These are phyloP conservation scores for Kluyveromyces lactis DNA, from an alignment of 805 yeast genomes.

Conservation along the genomic window DNA sequence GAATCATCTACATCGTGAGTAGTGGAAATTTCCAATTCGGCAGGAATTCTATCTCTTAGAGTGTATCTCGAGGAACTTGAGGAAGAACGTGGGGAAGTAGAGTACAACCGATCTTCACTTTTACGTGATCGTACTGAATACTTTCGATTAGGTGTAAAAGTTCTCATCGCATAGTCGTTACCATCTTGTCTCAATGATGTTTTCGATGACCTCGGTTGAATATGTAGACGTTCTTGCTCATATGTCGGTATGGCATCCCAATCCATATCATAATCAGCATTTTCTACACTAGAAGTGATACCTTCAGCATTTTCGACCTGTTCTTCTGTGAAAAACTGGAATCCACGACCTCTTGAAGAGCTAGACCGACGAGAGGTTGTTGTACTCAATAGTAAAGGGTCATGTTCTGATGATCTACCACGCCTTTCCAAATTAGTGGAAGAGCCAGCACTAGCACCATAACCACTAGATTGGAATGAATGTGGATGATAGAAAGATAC, in stretches of 20 bases:
- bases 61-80: slow-evolving; percentile 31
- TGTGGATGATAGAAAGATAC: slow-evolving; percentile 69
- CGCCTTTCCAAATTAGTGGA: slow-evolving; percentile 24
- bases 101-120: slow-evolving; percentile 6
- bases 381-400: slow-evolving; percentile 28
- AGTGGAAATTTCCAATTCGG: slow-evolving; percentile 27
- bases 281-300: slow-evolving; percentile 60
- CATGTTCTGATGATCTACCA: slow-evolving; percentile 24
- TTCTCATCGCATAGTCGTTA: slow-evolving; percentile 7
- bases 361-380: slow-evolving; percentile 21
- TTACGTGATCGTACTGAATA: slow-evolving; percentile 3
- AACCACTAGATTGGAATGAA: slow-evolving; percentile 32
- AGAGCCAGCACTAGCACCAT: slow-evolving; percentile 12
- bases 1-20: slow-evolving; percentile 28
- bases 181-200: slow-evolving; percentile 18
- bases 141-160: slow-evolving; percentile 13
- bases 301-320: slow-evolving; percentile 87
- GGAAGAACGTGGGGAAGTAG: slow-evolving; percentile 25
- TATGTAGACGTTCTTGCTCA: slow-evolving; percentile 36
- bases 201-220: slow-evolving; percentile 18
- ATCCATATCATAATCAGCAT: slow-evolving; percentile 64
- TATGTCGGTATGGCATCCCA: slow-evolving; percentile 52
- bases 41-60: slow-evolving; percentile 32
- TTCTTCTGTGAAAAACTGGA: slow-evolving; percentile 74
- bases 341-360: slow-evolving; percentile 37